Conservation (phyloP, 805 yeast species). For the Phaffomyces thermotolerans region DNA sequence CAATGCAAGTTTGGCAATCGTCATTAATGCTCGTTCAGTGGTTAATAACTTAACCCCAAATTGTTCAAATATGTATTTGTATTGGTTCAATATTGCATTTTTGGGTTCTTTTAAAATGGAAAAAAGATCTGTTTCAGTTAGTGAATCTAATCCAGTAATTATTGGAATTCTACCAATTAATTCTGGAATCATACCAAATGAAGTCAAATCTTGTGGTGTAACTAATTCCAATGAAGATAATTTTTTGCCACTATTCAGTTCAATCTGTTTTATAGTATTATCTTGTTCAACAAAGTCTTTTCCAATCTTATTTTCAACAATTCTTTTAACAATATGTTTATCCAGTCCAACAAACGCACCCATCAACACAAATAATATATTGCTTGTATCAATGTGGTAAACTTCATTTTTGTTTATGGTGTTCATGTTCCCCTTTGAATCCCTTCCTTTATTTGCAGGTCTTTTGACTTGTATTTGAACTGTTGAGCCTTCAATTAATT, state of each 20-base stretch:
- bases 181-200: slow-evolving; percentile 54
- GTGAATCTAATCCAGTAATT: slow-evolving; percentile 40
- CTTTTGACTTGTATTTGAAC: slow-evolving; percentile 41
- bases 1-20: slow-evolving; percentile 41
- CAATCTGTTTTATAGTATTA: slow-evolving; percentile 29
- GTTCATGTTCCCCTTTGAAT: slow-evolving; percentile 24
- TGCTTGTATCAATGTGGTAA: slow-evolving; percentile 45
- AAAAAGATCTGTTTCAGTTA: slow-evolving; percentile 37
- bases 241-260: slow-evolving; percentile 29
- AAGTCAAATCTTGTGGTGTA: slow-evolving; percentile 42
- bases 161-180: slow-evolving; percentile 53
- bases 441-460: slow-evolving; percentile 28
- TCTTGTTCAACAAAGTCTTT: slow-evolving; percentile 14
- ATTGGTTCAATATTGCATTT: slow-evolving; percentile 47
- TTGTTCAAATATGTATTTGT: slow-evolving; percentile 44
- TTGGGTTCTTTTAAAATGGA: slow-evolving; percentile 49
- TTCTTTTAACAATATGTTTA: slow-evolving; percentile 36
- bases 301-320: slow-evolving; percentile 23
- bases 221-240: slow-evolving; percentile 39
- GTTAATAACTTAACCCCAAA: slow-evolving; percentile 45
- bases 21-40: slow-evolving; percentile 40
- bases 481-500: slow-evolving; percentile 49
- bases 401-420: slow-evolving; percentile 32
- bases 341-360: slow-evolving; percentile 60
- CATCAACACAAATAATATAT: slow-evolving; percentile 48